Conservation (phyloP, 225 moss, liverwort and hornwort species). For the Sphagnum tenellum region DNA sequence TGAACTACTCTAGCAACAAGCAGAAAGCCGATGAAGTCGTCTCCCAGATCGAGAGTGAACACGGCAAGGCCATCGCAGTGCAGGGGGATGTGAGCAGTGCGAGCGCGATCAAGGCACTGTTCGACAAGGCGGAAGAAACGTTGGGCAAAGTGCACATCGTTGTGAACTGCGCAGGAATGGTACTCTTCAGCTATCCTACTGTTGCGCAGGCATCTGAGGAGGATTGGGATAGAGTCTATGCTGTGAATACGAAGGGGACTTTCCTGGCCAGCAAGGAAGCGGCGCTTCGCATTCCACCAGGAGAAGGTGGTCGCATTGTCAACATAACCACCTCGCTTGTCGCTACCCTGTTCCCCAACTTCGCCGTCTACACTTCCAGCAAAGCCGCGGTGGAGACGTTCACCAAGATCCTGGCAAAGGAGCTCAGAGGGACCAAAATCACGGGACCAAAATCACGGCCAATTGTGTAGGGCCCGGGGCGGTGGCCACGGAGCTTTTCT, state of each 20-base stretch:
- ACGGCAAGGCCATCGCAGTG: constrained; percentile 18
- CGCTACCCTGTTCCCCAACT: constrained; percentile 10
- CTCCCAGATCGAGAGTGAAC: constrained; percentile 4
- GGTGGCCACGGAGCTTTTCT: constrained; percentile 32
- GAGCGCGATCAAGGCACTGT: constrained; percentile 10
- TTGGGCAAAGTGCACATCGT: constrained; percentile 21
- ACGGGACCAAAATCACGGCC: constrained; percentile 25
- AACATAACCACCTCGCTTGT: constrained; percentile 13
- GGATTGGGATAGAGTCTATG: constrained; percentile 24
- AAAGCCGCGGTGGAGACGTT: constrained; percentile 37
- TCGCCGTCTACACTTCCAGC: constrained; percentile 14
- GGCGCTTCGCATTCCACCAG: constrained; percentile 4
- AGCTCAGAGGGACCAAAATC: constrained; percentile 20
- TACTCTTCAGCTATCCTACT: constrained; percentile 11
- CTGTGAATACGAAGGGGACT: constrained; percentile 19
- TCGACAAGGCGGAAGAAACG: constrained; percentile 15
- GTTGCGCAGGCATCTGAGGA: constrained; percentile 21
- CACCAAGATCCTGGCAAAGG: constrained; percentile 28
- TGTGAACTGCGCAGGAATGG: constrained; percentile 16
- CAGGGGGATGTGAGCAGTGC: constrained; percentile 14
- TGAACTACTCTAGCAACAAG: constrained; percentile 20
- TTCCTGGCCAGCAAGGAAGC: constrained; percentile 27
- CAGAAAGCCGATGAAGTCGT: constrained; percentile 16
- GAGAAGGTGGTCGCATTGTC: constrained; percentile 25
- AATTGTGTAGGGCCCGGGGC: constrained; percentile 32